Percentiles rank a stretch among this genome's conserved stretches.
Conservation (phyloP, 768 basidiomycete genomes). For the Suillus ampliporus region DNA sequence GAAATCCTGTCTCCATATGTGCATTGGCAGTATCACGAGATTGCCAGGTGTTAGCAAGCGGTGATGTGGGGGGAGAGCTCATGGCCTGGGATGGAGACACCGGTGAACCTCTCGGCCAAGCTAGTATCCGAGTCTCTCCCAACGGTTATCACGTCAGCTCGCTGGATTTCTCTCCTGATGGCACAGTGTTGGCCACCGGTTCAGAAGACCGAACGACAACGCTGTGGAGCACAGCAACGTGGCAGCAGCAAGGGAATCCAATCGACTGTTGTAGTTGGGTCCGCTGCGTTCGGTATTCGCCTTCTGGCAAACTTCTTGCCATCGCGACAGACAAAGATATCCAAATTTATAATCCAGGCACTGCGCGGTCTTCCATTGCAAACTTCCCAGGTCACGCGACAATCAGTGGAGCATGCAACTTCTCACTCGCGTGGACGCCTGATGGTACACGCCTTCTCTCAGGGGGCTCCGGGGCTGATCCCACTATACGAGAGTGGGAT, state of each 20-base stretch:
- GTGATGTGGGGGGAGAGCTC: too few relatives aligned
- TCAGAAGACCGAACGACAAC: background rate
- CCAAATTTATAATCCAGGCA: background rate
- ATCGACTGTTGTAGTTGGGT: background rate
- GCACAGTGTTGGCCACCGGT: background rate
- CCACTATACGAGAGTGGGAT: too few relatives aligned
- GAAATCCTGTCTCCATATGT: too few relatives aligned
- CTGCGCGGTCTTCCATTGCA: background rate
- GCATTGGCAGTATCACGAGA: too few relatives aligned
- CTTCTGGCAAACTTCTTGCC: background rate
- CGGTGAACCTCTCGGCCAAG: background rate
- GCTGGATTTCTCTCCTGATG: background rate
- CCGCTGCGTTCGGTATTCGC: background rate
- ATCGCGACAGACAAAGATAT: background rate
- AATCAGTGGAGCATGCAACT: background rate
- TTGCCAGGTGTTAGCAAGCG: too few relatives aligned
- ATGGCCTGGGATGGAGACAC: fast-evolving
- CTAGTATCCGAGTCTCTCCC: too few relatives aligned
- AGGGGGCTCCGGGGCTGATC: background rate
- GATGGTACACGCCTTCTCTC: background rate
- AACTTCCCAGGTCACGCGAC: background rate
- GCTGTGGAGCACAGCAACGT: background rate
- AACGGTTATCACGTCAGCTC: background rate
- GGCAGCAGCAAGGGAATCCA: background rate
- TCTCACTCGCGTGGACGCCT: background rate